Base-by-base conservation (phyloP, 345 rosid genomes). In the Abelmoschus esculentus region DNA sequence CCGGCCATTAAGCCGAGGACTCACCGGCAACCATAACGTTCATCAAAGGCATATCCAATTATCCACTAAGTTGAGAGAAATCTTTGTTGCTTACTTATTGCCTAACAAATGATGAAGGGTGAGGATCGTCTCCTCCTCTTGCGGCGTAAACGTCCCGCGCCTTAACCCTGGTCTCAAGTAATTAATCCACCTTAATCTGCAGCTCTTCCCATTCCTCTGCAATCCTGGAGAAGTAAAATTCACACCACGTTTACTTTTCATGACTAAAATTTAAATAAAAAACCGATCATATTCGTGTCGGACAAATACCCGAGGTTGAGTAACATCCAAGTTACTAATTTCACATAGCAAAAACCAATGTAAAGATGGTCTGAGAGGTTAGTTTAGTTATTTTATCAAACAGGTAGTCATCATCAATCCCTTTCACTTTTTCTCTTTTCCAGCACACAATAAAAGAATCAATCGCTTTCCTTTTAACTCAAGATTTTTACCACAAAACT, bases 131-230 rank as follows among this genome's bases (percentile, higher is more conserved):
- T 89, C 83, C 67, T 89, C 97, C 79, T 93, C 98, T 73, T 88
- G 79, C 10, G 67, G 55, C 19, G 80, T 76, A 77, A 93, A 86
- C 76, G 68, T 15, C 6, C 90, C 96, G 55, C 95, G 76, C 79
- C 85, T 93, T 42, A 93, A 72, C 1, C 98, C 97, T 44, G 98
- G 98, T 57, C 90, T 85, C 74, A 93, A 77, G 82, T 93, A 91
- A 83, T 93, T 93, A 55, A 93, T 89, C 97, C 98, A 93, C 67
- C 98, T 89, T 61, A 93, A 73, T 61, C 98, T 84, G 81, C 97
- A 93, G 78, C 98, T 91, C 83, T 93, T 93, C 36, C 98, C 98
- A 60, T 89, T 93, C 77, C 98, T 88, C 70, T 81, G 89, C 79
- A 91, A 67, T 6, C 97, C 98, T 93, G 86, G 73, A 52, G 2